Evolutionary conservation across 2,329 filamentous ascomycete genomes (phyloP).

Genomic region (Aspergillus fumigatus): DNA sequence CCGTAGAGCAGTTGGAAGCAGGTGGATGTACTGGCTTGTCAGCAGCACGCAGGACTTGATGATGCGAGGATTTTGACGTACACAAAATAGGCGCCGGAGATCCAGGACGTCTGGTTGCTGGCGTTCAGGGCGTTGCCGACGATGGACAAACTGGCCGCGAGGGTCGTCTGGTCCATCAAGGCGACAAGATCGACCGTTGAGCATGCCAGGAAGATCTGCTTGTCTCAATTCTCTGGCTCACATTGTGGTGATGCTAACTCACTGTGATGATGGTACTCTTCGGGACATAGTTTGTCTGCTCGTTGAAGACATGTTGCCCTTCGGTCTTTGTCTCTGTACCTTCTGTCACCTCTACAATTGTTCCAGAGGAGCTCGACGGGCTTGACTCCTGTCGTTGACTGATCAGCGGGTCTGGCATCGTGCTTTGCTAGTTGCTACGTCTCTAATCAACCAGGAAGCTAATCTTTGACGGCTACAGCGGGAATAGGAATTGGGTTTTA

Average conservation of each 20-base stretch:
- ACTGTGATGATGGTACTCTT: constrained; percentile 50
- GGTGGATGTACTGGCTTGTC: constrained; percentile 64
- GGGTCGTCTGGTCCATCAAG: constrained; percentile 55
- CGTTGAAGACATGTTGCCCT: constrained; percentile 41
- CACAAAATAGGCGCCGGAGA: constrained; percentile 55
- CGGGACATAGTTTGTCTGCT: constrained; percentile 55
- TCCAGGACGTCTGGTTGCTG: constrained; percentile 51
- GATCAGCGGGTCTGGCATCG: background rate
- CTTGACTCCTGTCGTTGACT: constrained; percentile 2
- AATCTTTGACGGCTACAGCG: too few relatives aligned
- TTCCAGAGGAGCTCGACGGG: background rate
- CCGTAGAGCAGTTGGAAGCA: constrained; percentile 63
- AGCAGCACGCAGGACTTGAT: constrained; percentile 49
- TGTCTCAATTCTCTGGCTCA: background rate
- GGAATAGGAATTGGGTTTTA: too few relatives aligned
- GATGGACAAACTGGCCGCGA: constrained; percentile 53
- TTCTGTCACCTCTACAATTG: background rate
- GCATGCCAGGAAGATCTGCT: constrained; percentile 55
- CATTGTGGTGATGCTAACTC: constrained; percentile 5
- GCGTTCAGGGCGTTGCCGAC: constrained; percentile 50
- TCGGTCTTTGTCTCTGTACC: constrained; percentile 5
- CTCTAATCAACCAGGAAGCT: background rate
- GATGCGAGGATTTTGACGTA: constrained; percentile 66
- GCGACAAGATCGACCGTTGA: constrained; percentile 53
- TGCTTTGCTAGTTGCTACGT: background rate